A percentile compares a stretch with the other conserved stretches of the same genome.
These are phyloP conservation scores for Apiospora hydei DNA, from an alignment of 2,329 filamentous ascomycete genomes.

Conservation along the genomic window DNA sequence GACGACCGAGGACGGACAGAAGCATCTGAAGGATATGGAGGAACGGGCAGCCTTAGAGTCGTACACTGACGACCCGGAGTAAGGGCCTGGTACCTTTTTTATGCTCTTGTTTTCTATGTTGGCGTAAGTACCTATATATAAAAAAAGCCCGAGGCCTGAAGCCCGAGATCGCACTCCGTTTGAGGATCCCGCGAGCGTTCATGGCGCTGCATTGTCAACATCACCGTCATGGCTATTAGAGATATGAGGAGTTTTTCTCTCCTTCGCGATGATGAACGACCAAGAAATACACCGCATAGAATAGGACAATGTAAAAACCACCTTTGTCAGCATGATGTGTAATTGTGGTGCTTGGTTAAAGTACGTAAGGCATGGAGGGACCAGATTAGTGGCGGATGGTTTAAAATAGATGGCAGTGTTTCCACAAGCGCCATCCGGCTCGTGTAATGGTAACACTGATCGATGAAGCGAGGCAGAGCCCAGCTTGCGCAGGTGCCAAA, in stretches of 20 bases:
- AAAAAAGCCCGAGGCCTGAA: neutral
- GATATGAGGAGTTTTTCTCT: neutral
- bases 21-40: slow-evolving; percentile 79
- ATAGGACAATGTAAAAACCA: neutral
- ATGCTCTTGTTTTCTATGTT: neutral
- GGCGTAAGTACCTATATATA: neutral
- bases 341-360: neutral
- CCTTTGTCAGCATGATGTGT: neutral
- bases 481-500: neutral
- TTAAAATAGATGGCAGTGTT: slow-evolving; percentile 11
- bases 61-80: slow-evolving; percentile 52
- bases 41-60: slow-evolving; percentile 54
- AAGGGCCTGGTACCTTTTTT: slow-evolving; percentile 26
- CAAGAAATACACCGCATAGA: neutral
- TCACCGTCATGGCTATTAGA: neutral
- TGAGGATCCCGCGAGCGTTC: neutral
- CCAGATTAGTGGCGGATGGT: neutral
- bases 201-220: neutral
- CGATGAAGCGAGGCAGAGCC: neutral
- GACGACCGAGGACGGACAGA: slow-evolving; percentile 85
- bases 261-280: neutral
- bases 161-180: neutral
- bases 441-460: neutral
- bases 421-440: neutral
- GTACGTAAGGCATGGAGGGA: neutral